Base-by-base conservation (phyloP, 1,139 yeast genomes). In the Candida gigantensis region DNA sequence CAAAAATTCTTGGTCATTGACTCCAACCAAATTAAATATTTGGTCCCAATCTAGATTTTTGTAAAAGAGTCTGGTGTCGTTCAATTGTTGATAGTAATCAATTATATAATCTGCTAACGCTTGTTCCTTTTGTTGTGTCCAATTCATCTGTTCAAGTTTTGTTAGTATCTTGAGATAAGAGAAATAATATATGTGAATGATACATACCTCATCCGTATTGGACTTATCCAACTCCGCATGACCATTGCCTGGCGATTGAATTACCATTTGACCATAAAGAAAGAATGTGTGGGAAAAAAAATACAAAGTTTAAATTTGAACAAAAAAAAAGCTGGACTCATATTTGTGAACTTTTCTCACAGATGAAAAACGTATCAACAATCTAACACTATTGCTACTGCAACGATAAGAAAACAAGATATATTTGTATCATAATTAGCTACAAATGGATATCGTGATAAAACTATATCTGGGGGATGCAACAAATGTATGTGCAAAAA, bases 91-190 rank as follows among this genome's bases (percentile, higher is more conserved):
- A 28, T 31, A 24, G 29, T 52, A 49, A 12, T 33, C 32, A n/a
- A 35, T 32, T 4, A 52, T 39, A 21, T 53, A 50, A 16, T 45
- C 46, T 14, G 46, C 51, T 30, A 58, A 42, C 16, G 42, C 36
- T 11, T 32, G 31, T 31, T 57, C 55, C 24, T 48, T 48, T 7
- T 46, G 49, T 9, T 44, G 35, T 8, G 51, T 46, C 62, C 61
- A 57, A 9, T 52, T 51, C 43, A 41, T 40, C 47, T 46, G 20
- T 10, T 17, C 4, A 3, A 13, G n/a, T n/a, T 3, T 7, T 3
- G 34, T 31, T 24, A 24, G 34, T 24, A 24, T 24, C n/a, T 13
- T 6, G 10, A 6, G 5, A 9, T 11, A 17, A 18, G 12, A 24
- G 14, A 4, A 31, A 8, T 16, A 15, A 3, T 15, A n/a, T 9